Evolutionary conservation across 805 yeast genomes (phyloP).

Genomic region (Suhomyces sp.): DNA sequence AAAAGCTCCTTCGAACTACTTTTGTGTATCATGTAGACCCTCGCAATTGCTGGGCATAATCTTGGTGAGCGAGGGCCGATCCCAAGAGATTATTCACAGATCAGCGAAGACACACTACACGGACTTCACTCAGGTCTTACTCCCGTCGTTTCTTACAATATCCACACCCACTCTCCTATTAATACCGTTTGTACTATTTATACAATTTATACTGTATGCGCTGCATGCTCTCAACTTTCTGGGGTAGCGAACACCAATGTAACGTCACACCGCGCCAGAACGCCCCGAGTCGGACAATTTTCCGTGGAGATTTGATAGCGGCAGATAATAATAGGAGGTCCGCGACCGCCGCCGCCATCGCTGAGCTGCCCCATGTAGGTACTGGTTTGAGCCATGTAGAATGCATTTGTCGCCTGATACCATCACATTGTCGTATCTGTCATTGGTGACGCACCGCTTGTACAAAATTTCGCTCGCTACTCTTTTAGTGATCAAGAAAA

Average conservation of each 20-base stretch:
- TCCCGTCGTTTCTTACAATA: no score
- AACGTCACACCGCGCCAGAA: neutral
- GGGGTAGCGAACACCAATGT: neutral
- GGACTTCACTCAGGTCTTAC: neutral
- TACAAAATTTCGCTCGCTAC: neutral
- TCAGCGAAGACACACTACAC: neutral
- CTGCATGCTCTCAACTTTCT: neutral
- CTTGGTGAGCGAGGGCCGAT: neutral
- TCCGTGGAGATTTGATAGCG: neutral
- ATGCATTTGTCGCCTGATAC: neutral
- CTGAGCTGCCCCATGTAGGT: neutral
- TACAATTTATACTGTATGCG: no score
- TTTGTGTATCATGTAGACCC: neutral
- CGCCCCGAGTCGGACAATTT: neutral
- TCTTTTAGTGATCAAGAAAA: neutral
- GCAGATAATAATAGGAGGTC: neutral
- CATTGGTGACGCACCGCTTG: neutral
- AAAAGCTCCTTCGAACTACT: neutral
- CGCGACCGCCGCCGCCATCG: neutral
- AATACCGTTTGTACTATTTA: no score
- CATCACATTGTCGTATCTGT: neutral
- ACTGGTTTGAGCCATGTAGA: neutral
- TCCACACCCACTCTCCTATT: no score
- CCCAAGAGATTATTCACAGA: neutral
- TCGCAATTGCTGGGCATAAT: neutral